Evolutionary conservation across 768 basidiomycete genomes (phyloP), one percentile per base, ranked within the genome.

Genomic region (Suillus cothurnatus): DNA sequence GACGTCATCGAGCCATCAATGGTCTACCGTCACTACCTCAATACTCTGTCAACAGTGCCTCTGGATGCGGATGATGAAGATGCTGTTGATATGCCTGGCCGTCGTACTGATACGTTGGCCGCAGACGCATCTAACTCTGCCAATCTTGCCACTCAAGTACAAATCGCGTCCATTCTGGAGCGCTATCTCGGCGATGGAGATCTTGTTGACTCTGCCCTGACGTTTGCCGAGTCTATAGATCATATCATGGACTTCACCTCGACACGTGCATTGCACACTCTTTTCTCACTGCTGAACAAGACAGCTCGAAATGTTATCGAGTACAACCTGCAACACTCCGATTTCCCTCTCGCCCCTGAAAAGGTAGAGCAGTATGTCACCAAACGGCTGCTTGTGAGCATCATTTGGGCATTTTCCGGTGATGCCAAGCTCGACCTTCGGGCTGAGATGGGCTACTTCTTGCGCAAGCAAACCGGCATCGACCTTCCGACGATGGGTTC

Each of bases 211-310:
- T 81, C 85, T 6, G 94, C 95, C 6, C 82, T 98, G 50, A 81
- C 83, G 28, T 94, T 89, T 70, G 94, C 95, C 0, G 88, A 87
- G 58, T 84, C 87, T n/a, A 89, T 95, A 55, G 92, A 95, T 70
- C 97, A 99, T 72, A 98, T 99, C 80, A 99, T 99, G 97, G 96
- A 98, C 77, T 98, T 99, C 81, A 97, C 97, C 1, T 76, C 79
- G 39, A 94, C 91, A 11, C 93, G 97, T 50, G 95, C 95, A 1
- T 87, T 99, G 63, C 94, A 93, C 71, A 99, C 97, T 0, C 85
- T 99, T 23, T 99, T 99, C 83, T 99, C 97, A 14, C 86, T 99
- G 60, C 80, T 99, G 78, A 98, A 98, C 85, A 98, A 98, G 81
- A 95, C 94, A 0, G 88, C 90, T 45, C 93, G 96, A 17, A 95